Base-by-base conservation (phyloP, 176 grass and related monocot species). In the Cenchrus purpureus region DNA sequence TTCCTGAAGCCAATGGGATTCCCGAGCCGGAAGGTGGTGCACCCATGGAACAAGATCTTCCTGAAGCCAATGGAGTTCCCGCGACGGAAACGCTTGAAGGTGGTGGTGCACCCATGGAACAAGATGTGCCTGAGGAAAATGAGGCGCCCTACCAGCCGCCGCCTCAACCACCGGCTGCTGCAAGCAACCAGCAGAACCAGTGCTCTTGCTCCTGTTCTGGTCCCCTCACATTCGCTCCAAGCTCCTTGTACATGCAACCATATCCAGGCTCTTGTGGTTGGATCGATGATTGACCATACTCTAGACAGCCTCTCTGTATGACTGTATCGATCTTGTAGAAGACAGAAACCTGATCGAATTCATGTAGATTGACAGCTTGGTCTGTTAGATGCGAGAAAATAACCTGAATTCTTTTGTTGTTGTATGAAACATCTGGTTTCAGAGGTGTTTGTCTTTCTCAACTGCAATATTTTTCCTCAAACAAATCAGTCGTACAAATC, bases 231-330 rank as follows among this genome's bases (percentile, higher is more conserved):
- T 91, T 91, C 68, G 85, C 89, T 3, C 80, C 85, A 4, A 83
- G 60, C 45, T 40, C 46, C 61, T 28, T 91, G 80, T 87, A 80
- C 75, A 72, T 0, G 34, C 31, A 11, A 70, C 89, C 89, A 28
- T 56, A 91, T 3, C 68, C 69, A 54, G 89, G 85, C 22, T 76
- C 75, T n/a, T 87, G 68, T 40, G 89, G 89, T 29, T 91, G 89
- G 89, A 43, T 91, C 59, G 85, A 79, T 54, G 85, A 79, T 52
- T 91, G 62, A 91, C 8, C 55, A 77, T 57, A 58, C 66, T 62
- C 59, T 8, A 59, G 9, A n/a, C 17, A 59, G 20, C n/a, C 19
- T 59, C 7, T n/a, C 31, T 32, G 2, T 32, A 32, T 32, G 31
- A 32, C 31, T 32, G 31, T 32, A 32, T 32, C 31, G 31, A n/a